phyloP scores from a whole-genome alignment of 176 grass and related monocot species.

The Otatea glauca region DNA sequence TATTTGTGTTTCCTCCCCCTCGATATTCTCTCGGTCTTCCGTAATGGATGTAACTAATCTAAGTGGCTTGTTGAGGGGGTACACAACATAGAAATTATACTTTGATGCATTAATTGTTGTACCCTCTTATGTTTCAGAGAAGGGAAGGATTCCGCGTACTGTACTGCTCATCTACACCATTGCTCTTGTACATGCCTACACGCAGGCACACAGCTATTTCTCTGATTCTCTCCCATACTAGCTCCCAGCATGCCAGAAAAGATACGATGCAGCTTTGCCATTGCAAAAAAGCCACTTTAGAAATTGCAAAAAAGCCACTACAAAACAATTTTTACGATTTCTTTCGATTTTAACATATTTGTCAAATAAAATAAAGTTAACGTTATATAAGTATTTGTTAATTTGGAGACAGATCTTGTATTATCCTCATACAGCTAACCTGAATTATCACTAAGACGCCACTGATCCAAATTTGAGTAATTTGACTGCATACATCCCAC shows the following conservation, averaged over 20 bases:
- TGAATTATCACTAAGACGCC: not conserved
- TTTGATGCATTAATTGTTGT: not conserved
- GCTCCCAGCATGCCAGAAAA: not conserved
- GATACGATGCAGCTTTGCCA: not conserved
- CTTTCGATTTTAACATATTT: not conserved
- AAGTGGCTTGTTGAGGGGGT: too few species aligned
- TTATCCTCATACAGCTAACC: not conserved
- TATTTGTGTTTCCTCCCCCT: too few species aligned
- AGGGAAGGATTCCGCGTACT: not conserved
- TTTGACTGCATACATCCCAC: not conserved
- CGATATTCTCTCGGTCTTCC: not conserved
- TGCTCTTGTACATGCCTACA: too few species aligned
- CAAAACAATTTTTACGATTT: not conserved
- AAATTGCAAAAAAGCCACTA: not conserved
- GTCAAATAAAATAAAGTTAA: not conserved
- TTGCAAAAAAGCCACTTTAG: not conserved
- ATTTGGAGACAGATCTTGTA: not conserved
- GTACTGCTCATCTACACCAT: not conserved
- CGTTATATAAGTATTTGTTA: not conserved
- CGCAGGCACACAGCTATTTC: not conserved
- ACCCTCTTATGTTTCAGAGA: not conserved
- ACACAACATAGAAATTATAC: too few species aligned
- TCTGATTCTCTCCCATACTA: not conserved
- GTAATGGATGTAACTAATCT: not conserved
- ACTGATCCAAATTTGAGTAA: not conserved